Percentiles rank a stretch among this genome's conserved stretches.
phyloP scores from a whole-genome alignment of 2,329 filamentous ascomycete species.

The Cordyceps tenuipes region DNA sequence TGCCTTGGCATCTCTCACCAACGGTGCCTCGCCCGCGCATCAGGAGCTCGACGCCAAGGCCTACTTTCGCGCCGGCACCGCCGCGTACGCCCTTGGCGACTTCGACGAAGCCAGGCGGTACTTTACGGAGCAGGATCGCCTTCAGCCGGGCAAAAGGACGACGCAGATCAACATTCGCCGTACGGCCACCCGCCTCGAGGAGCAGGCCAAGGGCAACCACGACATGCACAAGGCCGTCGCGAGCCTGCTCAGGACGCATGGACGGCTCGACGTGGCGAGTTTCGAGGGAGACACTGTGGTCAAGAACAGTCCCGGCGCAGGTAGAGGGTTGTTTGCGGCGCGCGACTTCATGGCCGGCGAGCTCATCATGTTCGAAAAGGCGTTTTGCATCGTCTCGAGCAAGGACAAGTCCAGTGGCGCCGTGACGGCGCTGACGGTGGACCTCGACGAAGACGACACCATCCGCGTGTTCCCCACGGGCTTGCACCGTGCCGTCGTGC shows the following conservation, averaged over 20 bases:
- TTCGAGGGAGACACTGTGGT: conserved; percentile 21
- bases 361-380: conserved; percentile 26
- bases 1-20: conserved; percentile 23
- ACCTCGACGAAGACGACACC: conserved; percentile 19
- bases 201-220: conserved; percentile 17
- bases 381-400: conserved; percentile 24
- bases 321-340: conserved; percentile 30
- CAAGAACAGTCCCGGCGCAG: conserved; percentile 19
- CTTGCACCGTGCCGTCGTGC: conserved; percentile 21
- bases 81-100: conserved; percentile 22
- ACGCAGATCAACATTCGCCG: conserved; percentile 16
- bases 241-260: conserved; percentile 19
- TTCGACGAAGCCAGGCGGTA: conserved; percentile 17
- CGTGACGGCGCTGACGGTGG: conserved; percentile 24
- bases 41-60: conserved; percentile 24
- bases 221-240: conserved; percentile 18
- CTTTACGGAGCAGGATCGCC: conserved; percentile 18
- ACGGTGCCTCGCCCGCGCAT: conserved; percentile 5
- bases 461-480: conserved; percentile 25
- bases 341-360: conserved; percentile 24
- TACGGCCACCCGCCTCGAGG: conserved; percentile 18
- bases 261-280: conserved; percentile 23
- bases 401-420: conserved; percentile 20
- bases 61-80: conserved; percentile 24
- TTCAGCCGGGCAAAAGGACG: conserved; percentile 19